phyloP scores from a whole-genome alignment of 164 flowering plant genomes.

The Tetrastigma voinierianum region DNA sequence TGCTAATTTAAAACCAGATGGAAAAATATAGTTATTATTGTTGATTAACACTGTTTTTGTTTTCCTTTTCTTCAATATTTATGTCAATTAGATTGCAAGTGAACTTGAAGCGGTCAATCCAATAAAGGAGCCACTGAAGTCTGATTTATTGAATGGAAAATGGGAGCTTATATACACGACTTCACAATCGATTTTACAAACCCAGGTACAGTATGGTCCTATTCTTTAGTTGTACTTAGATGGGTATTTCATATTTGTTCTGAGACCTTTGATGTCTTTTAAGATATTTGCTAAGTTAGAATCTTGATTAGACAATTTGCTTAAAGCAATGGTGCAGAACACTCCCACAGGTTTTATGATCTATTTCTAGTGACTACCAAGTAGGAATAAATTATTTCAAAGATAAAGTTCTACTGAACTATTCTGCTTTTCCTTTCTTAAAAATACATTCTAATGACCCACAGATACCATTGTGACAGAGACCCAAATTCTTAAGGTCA shows the following conservation, averaged over 20 bases:
- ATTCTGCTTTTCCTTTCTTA: no score
- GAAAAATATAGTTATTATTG: no score
- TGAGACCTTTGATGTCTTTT: not conserved
- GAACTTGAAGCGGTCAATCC: conserved; percentile 75
- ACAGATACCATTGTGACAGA: conserved; percentile 38
- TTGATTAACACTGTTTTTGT: not conserved
- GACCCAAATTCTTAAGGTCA: conserved; percentile 85
- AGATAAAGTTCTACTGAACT: no score
- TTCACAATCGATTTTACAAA: conserved; percentile 74
- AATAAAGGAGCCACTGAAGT: conserved; percentile 74
- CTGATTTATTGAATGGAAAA: conserved; percentile 76
- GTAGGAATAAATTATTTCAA: no score
- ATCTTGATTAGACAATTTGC: no score
- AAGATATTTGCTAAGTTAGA: no score
- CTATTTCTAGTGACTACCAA: no score
- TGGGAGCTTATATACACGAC: conserved; percentile 97
- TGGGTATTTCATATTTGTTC: not conserved
- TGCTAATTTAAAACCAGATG: no score
- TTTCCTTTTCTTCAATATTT: not conserved
- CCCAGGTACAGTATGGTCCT: conserved; percentile 37
- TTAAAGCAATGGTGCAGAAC: no score
- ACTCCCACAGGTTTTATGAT: no score
- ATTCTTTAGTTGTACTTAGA: not conserved
- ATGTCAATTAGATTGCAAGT: conserved; percentile 57
- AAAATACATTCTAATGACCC: conserved; percentile 1